Evolutionary conservation across 2,329 filamentous ascomycete genomes (phyloP).

Genomic region (Hymenoscyphus linearis): DNA sequence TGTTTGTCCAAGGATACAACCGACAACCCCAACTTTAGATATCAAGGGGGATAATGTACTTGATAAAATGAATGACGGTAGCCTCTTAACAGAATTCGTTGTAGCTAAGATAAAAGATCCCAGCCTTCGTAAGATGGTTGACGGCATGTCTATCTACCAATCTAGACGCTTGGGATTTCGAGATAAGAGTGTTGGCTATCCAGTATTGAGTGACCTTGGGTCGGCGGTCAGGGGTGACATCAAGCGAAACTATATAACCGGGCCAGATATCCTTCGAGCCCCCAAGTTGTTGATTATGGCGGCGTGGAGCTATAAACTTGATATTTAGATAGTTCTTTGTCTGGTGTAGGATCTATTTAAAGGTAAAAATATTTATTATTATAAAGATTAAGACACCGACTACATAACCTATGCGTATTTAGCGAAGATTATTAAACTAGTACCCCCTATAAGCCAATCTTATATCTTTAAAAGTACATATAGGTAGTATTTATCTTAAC

Average conservation of each 20-base stretch:
- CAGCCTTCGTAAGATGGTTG: constrained; percentile 38
- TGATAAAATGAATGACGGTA: constrained; percentile 27
- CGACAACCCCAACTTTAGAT: constrained; percentile 14
- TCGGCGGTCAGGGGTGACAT: constrained; percentile 38
- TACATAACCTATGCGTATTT: constrained; percentile 16
- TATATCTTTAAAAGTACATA: no score
- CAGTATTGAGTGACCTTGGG: constrained; percentile 45
- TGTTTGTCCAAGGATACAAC: not conserved
- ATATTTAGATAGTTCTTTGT: constrained; percentile 2
- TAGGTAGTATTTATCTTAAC: no score
- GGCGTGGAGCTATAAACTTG: not conserved
- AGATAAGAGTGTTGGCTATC: constrained; percentile 27
- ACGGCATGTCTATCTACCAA: constrained; percentile 37
- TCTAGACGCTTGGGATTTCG: constrained; percentile 37
- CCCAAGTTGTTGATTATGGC: not conserved
- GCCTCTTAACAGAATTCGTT: constrained; percentile 29
- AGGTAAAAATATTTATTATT: constrained; percentile 39
- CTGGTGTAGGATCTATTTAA: constrained; percentile 43
- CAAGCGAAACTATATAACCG: constrained; percentile 26
- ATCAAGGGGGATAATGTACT: constrained; percentile 33
- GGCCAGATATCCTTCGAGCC: not conserved
- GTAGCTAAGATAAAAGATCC: constrained; percentile 17
- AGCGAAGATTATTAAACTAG: constrained; percentile 14
- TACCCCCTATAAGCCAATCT: no score
- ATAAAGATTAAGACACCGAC: constrained; percentile 7